phyloP scores from a whole-genome alignment of 495 filamentous ascomycete genomes.

The Penicillium arizonense region DNA sequence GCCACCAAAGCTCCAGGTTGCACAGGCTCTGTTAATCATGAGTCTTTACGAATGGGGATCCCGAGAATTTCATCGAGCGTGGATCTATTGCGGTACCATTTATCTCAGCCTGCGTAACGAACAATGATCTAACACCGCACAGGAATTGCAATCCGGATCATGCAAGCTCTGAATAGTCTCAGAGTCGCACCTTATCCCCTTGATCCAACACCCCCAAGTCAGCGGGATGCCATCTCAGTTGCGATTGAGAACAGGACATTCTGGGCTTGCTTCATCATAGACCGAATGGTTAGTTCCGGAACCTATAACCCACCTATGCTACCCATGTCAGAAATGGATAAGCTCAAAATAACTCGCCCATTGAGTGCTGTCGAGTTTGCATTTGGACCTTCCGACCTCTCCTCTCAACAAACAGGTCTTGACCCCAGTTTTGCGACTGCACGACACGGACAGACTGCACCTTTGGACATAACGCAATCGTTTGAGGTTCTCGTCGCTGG shows the following conservation, averaged over 20 bases:
- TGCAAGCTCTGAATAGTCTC: slow-evolving; percentile 20
- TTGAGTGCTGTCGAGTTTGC: slow-evolving; percentile 20
- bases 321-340: slow-evolving; percentile 18
- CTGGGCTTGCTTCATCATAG: slow-evolving; percentile 91
- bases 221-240: slow-evolving; percentile 8
- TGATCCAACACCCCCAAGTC: slow-evolving; percentile 2
- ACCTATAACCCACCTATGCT: slow-evolving; percentile 64
- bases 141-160: slow-evolving; percentile 22
- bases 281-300: slow-evolving; percentile 84
- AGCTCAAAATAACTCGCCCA: slow-evolving; percentile 15
- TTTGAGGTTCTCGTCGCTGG: slow-evolving; percentile 22
- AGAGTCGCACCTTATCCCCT: slow-evolving; percentile 16
- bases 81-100: slow-evolving; percentile 22
- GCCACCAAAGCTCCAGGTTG: slow-evolving; percentile 14
- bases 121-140: neutral
- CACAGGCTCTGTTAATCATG: slow-evolving; percentile 20
- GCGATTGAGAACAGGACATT: slow-evolving; percentile 57
- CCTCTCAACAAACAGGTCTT: slow-evolving; percentile 8
- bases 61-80: slow-evolving; percentile 20
- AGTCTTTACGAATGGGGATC: slow-evolving; percentile 21
- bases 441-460: slow-evolving; percentile 6
- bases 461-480: slow-evolving; percentile 18
- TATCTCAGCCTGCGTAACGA: neutral
- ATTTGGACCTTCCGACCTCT: slow-evolving; percentile 12
- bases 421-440: slow-evolving; percentile 8